Percentiles rank a stretch among this genome's conserved stretches.
phyloP scores from a whole-genome alignment of 768 basidiomycete species.

The Tephrocybe sp. region DNA sequence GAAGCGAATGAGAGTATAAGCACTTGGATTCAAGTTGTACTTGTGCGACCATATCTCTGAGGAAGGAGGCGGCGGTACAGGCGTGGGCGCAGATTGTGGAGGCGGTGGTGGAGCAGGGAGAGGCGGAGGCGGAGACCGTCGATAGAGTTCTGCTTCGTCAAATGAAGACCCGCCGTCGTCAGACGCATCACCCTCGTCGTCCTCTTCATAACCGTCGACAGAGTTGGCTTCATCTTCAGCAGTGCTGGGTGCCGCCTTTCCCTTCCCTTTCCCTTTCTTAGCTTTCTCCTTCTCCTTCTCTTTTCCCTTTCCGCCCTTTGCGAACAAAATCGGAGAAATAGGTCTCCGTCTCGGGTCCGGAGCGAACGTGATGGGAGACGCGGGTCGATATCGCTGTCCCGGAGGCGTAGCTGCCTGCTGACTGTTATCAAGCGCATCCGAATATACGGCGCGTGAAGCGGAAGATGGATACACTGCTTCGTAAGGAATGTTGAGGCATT shows the following conservation, averaged over 20 bases:
- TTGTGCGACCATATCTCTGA: conserved; percentile 5
- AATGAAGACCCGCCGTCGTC: conserved; percentile 14
- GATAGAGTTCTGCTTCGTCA: conserved; percentile 7
- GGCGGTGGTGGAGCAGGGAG: conserved; percentile 1
- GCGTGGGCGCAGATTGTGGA: conserved; percentile 1
- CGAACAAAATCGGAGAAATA: conserved; percentile 44
- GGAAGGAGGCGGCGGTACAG: not conserved
- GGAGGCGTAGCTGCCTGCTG: conserved; percentile 5
- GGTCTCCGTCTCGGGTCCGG: conserved; percentile 38
- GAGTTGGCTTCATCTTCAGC: not conserved
- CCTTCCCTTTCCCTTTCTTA: conserved; percentile 1
- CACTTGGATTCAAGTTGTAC: conserved; percentile 8
- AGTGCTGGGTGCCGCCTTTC: not conserved
- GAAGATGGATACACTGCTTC: conserved; percentile 19
- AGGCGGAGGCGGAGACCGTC: not conserved
- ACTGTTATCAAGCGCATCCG: not conserved
- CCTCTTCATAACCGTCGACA: conserved; percentile 27
- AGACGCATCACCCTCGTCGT: conserved; percentile 29
- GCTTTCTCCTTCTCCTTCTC: not conserved
- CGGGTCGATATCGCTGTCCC: conserved; percentile 34
- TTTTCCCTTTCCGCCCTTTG: conserved; percentile 16
- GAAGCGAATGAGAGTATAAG: conserved; percentile 58
- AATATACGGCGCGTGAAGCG: not conserved
- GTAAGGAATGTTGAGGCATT: conserved; percentile 41
- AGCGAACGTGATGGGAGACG: conserved; percentile 72